Conservation (phyloP, 768 basidiomycete species). For the Termitomyces sp. region DNA sequence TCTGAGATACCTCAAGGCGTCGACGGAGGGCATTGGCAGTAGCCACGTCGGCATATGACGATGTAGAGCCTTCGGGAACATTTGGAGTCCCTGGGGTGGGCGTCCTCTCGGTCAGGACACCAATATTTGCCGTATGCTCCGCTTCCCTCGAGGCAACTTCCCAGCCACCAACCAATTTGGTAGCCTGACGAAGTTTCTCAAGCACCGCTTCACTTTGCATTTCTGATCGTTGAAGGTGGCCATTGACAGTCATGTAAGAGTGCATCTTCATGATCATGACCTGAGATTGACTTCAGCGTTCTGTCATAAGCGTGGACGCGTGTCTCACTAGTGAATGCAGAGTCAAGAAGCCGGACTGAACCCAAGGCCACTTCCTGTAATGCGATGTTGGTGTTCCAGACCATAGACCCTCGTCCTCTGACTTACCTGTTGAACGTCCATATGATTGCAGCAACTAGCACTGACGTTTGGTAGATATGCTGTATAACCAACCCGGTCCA, state of each 20-base stretch:
- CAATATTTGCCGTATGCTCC: constrained; percentile 20
- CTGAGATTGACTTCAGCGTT: constrained; percentile 20
- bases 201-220: constrained; percentile 41
- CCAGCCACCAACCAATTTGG: constrained; percentile 59
- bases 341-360: constrained; percentile 88
- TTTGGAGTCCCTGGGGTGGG: constrained; percentile 34
- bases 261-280: constrained; percentile 96
- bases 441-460: constrained; percentile 67
- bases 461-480: constrained; percentile 68
- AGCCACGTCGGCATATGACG: constrained; percentile 47
- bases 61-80: constrained; percentile 37
- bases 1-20: constrained; percentile 41
- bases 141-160: constrained; percentile 45
- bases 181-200: constrained; percentile 37
- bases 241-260: constrained; percentile 87
- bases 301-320: neutral
- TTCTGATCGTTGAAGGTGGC: constrained; percentile 59
- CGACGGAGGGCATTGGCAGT: constrained; percentile 50
- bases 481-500: constrained; percentile 74
- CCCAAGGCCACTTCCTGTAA: constrained; percentile 93
- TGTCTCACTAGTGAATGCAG: constrained; percentile 70
- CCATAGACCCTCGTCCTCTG: neutral
- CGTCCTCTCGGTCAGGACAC: constrained; percentile 18
- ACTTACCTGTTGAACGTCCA: constrained; percentile 87
- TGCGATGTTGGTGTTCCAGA: neutral